Evolutionary conservation across 163 green algal genomes (phyloP).

Genomic region (Volvox carteri): DNA sequence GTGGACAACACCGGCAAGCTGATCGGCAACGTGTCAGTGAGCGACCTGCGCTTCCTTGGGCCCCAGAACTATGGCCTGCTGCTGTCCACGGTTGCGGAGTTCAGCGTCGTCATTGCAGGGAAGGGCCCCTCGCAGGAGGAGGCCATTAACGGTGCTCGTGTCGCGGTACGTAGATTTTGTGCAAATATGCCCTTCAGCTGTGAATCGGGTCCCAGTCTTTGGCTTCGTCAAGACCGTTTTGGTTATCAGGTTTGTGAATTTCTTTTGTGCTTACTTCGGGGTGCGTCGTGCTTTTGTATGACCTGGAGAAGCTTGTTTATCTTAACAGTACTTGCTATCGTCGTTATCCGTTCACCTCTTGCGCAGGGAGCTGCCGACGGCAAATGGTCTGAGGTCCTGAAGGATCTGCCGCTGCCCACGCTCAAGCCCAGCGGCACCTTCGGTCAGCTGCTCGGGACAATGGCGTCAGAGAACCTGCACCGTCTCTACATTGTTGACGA

Average conservation of each 20-base stretch:
- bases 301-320: too few species aligned
- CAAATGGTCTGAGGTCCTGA: slow-evolving; percentile 49
- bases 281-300: too few species aligned
- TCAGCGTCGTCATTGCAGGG: slow-evolving; percentile 42
- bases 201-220: too few species aligned
- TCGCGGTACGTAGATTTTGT: slow-evolving; percentile 6
- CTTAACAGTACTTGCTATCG: too few species aligned
- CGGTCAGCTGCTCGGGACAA: slow-evolving; percentile 55
- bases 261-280: too few species aligned
- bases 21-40: slow-evolving; percentile 71
- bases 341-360: too few species aligned
- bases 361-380: slow-evolving; percentile 36
- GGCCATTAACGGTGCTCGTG: slow-evolving; percentile 24
- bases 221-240: too few species aligned
- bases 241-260: too few species aligned
- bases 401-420: slow-evolving; percentile 53
- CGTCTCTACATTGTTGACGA: slow-evolving; percentile 80
- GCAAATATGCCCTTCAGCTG: too few species aligned
- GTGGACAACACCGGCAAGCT: slow-evolving; percentile 67
- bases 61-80: slow-evolving; percentile 62
- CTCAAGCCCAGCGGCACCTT: slow-evolving; percentile 59
- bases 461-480: slow-evolving; percentile 76
- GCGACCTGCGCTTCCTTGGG: slow-evolving; percentile 67
- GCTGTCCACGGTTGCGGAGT: slow-evolving; percentile 58
- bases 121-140: slow-evolving; percentile 53